Evolutionary conservation across 2,329 filamentous ascomycete species (phyloP).

Genomic region (Scortechinia acanthostroma): DNA sequence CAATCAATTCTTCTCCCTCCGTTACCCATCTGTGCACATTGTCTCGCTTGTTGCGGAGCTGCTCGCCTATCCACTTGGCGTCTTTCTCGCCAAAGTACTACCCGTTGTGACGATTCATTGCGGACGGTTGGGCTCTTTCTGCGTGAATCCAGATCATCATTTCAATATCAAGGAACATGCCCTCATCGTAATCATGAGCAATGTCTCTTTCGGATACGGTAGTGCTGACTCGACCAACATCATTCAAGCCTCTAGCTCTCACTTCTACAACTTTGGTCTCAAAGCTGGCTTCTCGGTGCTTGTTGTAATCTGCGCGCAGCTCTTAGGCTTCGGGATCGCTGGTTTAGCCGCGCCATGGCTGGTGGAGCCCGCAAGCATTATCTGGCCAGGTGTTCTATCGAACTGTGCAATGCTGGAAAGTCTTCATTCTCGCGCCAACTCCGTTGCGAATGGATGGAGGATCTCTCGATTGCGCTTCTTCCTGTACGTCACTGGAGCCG

Average conservation of each 20-base stretch:
- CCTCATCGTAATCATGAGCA: conserved; percentile 33
- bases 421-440: neutral
- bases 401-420: conserved; percentile 19
- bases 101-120: conserved; percentile 28
- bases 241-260: conserved; percentile 28
- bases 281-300: conserved; percentile 53
- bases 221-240: conserved; percentile 10
- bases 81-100: conserved; percentile 29
- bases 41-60: conserved; percentile 27
- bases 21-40: conserved; percentile 23
- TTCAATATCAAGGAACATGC: conserved; percentile 38
- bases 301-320: conserved; percentile 50
- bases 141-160: conserved; percentile 30
- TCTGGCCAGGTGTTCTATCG: conserved; percentile 38
- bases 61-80: conserved; percentile 32
- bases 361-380: conserved; percentile 54
- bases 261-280: conserved; percentile 42
- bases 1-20: conserved; percentile 25
- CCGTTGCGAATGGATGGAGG: conserved; percentile 14
- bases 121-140: conserved; percentile 31
- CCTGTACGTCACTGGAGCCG: conserved; percentile 18
- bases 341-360: conserved; percentile 52
- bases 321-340: conserved; percentile 58
- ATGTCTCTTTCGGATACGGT: conserved; percentile 25
- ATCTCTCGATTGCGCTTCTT: conserved; percentile 22